A percentile compares a stretch with the other conserved stretches of the same genome.
These are phyloP conservation scores for Pythium apleroticum DNA, from an alignment of 352 stramenopile genomes.

Conservation along the genomic window DNA sequence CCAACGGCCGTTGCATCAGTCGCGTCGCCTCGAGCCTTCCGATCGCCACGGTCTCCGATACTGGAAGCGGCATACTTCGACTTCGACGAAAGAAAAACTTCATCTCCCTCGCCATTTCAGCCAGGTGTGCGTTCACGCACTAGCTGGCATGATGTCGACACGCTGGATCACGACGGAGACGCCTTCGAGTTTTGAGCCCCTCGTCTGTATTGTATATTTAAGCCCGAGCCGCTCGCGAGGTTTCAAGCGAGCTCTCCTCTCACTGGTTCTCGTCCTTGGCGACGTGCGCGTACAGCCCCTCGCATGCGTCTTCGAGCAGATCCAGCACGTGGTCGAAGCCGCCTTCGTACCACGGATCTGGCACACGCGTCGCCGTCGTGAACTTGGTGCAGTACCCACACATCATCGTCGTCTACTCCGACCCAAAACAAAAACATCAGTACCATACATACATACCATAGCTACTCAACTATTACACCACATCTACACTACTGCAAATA, in stretches of 20 bases:
- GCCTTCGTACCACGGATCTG: slow-evolving; percentile 87
- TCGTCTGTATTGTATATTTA: slow-evolving; percentile 9
- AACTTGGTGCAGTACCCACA: slow-evolving; percentile 78
- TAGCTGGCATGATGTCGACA: neutral
- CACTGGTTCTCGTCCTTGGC: slow-evolving; percentile 17
- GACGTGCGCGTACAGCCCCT: slow-evolving; percentile 70
- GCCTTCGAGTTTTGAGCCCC: slow-evolving; percentile 21
- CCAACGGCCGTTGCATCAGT: neutral
- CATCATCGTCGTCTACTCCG: slow-evolving; percentile 77
- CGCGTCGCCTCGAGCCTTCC: neutral
- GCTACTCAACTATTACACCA: neutral
- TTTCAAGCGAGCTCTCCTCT: neutral
- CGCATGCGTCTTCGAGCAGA: slow-evolving; percentile 85
- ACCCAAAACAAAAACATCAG: slow-evolving; percentile 20
- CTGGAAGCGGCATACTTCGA: neutral
- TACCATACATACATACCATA: slow-evolving; percentile 9
- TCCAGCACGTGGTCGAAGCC: slow-evolving; percentile 90
- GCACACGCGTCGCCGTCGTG: slow-evolving; percentile 54
- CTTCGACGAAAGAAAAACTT: neutral
- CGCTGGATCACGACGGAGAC: neutral
- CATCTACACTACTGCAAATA: slow-evolving; percentile 1
- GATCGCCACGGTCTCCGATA: neutral
- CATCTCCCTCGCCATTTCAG: neutral
- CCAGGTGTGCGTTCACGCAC: neutral
- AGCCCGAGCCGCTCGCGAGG: too few relatives aligned